Evolutionary conservation across 768 basidiomycete species (phyloP).

Genomic region (Suillus decipiens): DNA sequence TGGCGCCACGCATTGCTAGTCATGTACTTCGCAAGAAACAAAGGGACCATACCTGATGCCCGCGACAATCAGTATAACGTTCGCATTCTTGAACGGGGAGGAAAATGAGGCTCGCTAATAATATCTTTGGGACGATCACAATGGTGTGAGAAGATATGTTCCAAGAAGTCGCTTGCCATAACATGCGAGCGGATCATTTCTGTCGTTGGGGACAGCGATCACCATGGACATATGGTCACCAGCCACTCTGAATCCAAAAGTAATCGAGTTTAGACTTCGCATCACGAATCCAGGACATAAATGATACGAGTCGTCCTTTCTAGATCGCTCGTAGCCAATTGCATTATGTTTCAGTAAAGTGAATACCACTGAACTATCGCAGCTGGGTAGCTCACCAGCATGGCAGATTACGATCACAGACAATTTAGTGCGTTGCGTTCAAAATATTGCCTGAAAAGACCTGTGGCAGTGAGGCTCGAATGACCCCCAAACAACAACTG

Average conservation of each 20-base stretch:
- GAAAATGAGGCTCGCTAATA: constrained; percentile 17
- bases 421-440: not conserved
- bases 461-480: not conserved
- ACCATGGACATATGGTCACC: not conserved
- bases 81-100: not conserved
- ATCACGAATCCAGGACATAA: not conserved
- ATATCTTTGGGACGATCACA: constrained; percentile 10
- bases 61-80: not conserved
- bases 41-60: constrained; percentile 4
- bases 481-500: not conserved
- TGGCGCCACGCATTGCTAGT: constrained; percentile 8
- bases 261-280: not conserved
- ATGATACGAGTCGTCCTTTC: not conserved
- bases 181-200: not conserved
- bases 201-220: not conserved
- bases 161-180: not conserved
- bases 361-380: not conserved
- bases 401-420: not conserved
- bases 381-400: not conserved
- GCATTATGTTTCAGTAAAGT: not conserved
- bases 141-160: not conserved
- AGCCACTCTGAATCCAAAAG: not conserved
- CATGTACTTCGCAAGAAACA: constrained; percentile 14
- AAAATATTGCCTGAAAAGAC: not conserved
- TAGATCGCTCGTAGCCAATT: not conserved